Conservation (phyloP, 164 flowering plant species). For the Pachysandra terminalis region DNA sequence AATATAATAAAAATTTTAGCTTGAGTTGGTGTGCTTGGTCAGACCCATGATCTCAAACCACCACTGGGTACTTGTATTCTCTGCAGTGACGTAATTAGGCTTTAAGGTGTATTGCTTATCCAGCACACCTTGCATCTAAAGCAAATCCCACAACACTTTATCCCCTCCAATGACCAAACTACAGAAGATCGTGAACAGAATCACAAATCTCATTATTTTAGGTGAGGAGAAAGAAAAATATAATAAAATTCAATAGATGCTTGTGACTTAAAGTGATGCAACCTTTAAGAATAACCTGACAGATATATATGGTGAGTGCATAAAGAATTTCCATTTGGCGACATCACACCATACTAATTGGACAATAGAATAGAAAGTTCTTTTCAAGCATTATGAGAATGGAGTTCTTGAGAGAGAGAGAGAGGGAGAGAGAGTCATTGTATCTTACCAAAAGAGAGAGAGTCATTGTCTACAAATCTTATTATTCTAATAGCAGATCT, state of each 20-base stretch:
- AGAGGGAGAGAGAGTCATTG: no score
- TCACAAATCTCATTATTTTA: no score
- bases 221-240: neutral
- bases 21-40: constrained; percentile 32
- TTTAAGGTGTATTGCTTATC: constrained; percentile 25
- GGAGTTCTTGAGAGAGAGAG: neutral
- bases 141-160: constrained; percentile 12
- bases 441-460: no score
- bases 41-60: constrained; percentile 20
- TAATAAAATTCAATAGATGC: neutral
- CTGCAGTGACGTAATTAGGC: constrained; percentile 4
- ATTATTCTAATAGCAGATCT: constrained; percentile 6
- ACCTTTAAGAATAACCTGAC: constrained; percentile 4
- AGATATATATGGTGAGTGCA: neutral
- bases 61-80: constrained; percentile 12
- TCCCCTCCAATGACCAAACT: constrained; percentile 12
- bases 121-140: constrained; percentile 20
- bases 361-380: neutral
- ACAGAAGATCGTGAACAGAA: constrained; percentile 1
- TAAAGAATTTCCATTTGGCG: neutral
- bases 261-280: neutral
- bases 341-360: neutral
- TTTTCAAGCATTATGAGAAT: neutral
- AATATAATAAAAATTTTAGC: neutral
- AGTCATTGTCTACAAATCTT: constrained; percentile 13